A percentile compares a stretch with the other conserved stretches of the same genome.
Evolutionary conservation across 1,284 basidiomycete genomes (phyloP).

Genomic region (Blastosporella zonata): DNA sequence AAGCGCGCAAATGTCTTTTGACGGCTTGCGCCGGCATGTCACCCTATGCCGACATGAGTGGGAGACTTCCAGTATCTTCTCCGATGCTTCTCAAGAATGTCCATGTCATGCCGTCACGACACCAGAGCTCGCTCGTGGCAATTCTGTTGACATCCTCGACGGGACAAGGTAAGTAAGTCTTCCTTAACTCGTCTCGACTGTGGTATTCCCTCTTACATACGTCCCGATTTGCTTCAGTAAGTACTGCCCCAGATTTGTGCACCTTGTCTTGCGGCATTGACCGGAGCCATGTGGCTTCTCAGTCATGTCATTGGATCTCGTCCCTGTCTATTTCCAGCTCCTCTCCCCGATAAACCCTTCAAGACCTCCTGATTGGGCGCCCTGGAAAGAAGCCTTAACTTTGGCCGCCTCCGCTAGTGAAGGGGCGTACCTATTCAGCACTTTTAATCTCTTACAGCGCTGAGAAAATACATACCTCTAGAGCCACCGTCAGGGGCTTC

Average conservation of each 20-base stretch:
- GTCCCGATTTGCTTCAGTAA: slow-evolving; percentile 3
- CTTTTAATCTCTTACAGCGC: not conserved
- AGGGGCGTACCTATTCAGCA: slow-evolving; percentile 3
- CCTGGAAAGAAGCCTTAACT: slow-evolving; percentile 13
- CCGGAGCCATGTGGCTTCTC: slow-evolving; percentile 13
- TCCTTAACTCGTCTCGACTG: not conserved
- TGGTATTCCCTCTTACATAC: not conserved
- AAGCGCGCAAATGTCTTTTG: not conserved
- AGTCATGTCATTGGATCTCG: slow-evolving; percentile 10
- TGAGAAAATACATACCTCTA: slow-evolving; percentile 1
- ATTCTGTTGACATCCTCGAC: not conserved
- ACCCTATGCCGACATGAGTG: slow-evolving; percentile 14
- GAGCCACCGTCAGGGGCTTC: slow-evolving; percentile 11
- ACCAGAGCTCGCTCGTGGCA: not conserved
- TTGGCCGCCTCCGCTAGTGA: slow-evolving; percentile 11
- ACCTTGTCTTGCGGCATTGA: slow-evolving; percentile 14
- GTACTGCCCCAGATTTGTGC: slow-evolving; percentile 3
- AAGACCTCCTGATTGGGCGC: slow-evolving; percentile 8
- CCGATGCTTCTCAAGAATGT: slow-evolving; percentile 1
- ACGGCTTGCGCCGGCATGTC: slow-evolving; percentile 13
- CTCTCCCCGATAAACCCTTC: slow-evolving; percentile 2
- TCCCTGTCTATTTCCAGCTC: slow-evolving; percentile 9
- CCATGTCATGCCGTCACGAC: slow-evolving; percentile 1
- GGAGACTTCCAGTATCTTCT: slow-evolving; percentile 3
- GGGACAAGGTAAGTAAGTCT: not conserved